Conservation (phyloP, 495 filamentous ascomycete species). For the Neurospora tetrasperma region DNA sequence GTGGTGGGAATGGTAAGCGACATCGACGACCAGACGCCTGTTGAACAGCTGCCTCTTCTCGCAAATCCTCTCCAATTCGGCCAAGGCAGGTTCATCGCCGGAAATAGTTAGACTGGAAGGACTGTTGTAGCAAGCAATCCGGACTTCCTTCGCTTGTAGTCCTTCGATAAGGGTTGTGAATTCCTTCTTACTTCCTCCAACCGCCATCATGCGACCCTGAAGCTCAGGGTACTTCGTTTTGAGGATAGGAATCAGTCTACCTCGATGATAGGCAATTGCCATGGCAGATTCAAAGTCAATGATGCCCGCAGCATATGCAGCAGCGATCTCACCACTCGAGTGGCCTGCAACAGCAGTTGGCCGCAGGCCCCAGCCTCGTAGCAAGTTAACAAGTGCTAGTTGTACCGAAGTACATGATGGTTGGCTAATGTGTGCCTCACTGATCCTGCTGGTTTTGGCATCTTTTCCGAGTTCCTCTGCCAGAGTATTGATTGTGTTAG, state of each 20-base stretch:
- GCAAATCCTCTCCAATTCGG: constrained; percentile 37
- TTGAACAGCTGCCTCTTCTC: constrained; percentile 39
- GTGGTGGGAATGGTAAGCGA: constrained; percentile 56
- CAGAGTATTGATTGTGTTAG: background rate
- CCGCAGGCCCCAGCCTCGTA: constrained; percentile 40
- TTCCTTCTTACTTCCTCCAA: constrained; percentile 36
- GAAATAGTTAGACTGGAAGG: constrained; percentile 51
- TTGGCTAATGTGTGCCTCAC: constrained; percentile 36
- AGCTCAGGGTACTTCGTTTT: constrained; percentile 21
- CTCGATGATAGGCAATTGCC: constrained; percentile 39
- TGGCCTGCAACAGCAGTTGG: constrained; percentile 48
- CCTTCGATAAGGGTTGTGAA: constrained; percentile 27
- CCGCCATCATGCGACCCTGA: constrained; percentile 39
- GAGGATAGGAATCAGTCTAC: constrained; percentile 25
- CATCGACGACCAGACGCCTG: constrained; percentile 44
- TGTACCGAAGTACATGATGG: constrained; percentile 40
- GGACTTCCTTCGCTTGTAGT: constrained; percentile 27
- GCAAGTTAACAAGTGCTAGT: constrained; percentile 42
- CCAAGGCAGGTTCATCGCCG: constrained; percentile 39
- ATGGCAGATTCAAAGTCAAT: constrained; percentile 42
- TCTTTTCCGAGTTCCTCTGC: constrained; percentile 19
- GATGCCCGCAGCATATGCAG: constrained; percentile 36
- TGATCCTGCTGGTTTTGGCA: constrained; percentile 33
- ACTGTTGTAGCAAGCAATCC: constrained; percentile 48
- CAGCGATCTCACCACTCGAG: constrained; percentile 53